These are phyloP conservation scores for Amniculicola lignicola DNA, from an alignment of 495 filamentous ascomycete species.

Conservation along the genomic window DNA sequence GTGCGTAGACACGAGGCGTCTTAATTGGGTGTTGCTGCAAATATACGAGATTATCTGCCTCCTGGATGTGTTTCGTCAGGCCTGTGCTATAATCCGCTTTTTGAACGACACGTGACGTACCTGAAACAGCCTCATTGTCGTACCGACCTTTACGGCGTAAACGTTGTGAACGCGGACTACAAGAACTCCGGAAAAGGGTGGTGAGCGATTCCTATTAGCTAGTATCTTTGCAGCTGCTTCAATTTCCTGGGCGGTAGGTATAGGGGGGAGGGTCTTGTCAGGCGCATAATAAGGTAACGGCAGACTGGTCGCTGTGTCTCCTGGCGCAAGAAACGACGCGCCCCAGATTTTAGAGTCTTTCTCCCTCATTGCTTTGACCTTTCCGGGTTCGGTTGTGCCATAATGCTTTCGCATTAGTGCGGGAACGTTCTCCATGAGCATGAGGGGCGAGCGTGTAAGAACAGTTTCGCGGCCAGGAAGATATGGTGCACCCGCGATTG, in stretches of 20 bases:
- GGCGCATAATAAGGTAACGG: conserved; percentile 2
- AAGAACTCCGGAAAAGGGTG: too few species aligned
- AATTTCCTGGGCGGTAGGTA: conserved; percentile 1
- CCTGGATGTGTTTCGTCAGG: neutral
- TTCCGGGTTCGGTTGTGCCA: neutral
- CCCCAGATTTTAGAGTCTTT: neutral
- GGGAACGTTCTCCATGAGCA: neutral
- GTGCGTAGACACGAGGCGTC: conserved; percentile 2
- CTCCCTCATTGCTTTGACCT: neutral
- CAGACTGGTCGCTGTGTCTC: neutral
- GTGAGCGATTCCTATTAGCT: too few species aligned
- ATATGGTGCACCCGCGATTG: too few species aligned
- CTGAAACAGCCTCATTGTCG: neutral
- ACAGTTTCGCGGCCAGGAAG: too few species aligned
- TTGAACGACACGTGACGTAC: neutral
- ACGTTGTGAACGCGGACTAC: neutral
- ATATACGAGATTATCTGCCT: conserved; percentile 2
- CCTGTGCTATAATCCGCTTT: neutral
- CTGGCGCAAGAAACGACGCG: neutral
- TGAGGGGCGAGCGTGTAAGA: too few species aligned
- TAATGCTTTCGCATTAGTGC: neutral
- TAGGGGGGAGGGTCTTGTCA: neutral
- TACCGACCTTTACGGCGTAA: neutral
- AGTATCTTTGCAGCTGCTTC: neutral
- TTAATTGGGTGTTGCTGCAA: neutral